These are phyloP conservation scores for Porogramme epimiltina DNA, from an alignment of 1,284 basidiomycete species.

Conservation along the genomic window DNA sequence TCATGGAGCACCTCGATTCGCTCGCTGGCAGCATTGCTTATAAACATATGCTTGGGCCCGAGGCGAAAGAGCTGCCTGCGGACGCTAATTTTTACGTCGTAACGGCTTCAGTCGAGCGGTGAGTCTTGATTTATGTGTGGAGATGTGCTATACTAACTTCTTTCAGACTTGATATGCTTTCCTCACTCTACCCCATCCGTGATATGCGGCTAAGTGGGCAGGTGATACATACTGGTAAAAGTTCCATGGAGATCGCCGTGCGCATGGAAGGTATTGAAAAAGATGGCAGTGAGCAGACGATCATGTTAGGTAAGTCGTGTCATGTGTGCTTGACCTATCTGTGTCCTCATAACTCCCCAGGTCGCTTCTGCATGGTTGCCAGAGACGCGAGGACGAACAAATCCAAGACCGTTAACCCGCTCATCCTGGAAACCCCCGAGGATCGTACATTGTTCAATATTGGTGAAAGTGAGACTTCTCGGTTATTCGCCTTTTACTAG, in stretches of 20 bases:
- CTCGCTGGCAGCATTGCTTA: constrained; percentile 83
- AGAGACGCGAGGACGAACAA: constrained; percentile 69
- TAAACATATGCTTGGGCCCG: constrained; percentile 74
- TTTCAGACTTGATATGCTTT: constrained; percentile 63
- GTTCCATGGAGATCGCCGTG: constrained; percentile 82
- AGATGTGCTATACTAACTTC: no score
- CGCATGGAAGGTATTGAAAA: constrained; percentile 72
- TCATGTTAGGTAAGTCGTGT: constrained; percentile 59
- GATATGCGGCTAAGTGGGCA: constrained; percentile 79
- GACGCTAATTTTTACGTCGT: constrained; percentile 79
- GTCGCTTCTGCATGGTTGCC: constrained; percentile 83
- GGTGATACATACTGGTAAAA: constrained; percentile 76
- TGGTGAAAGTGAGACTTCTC: constrained; percentile 57
- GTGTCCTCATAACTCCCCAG: constrained; percentile 30
- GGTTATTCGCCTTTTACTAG: constrained; percentile 23
- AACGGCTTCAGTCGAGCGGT: constrained; percentile 82
- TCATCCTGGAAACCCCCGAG: constrained; percentile 61
- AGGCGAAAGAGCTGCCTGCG: constrained; percentile 50
- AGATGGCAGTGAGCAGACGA: constrained; percentile 53
- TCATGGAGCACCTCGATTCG: constrained; percentile 81
- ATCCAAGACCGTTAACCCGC: constrained; percentile 65
- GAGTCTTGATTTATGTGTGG: constrained; percentile 22
- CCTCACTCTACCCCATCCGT: constrained; percentile 55
- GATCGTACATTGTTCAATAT: constrained; percentile 65
- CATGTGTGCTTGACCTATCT: not conserved